These are phyloP conservation scores for Alternaria metachromatica DNA, from an alignment of 2,329 filamentous ascomycete genomes.

Conservation along the genomic window DNA sequence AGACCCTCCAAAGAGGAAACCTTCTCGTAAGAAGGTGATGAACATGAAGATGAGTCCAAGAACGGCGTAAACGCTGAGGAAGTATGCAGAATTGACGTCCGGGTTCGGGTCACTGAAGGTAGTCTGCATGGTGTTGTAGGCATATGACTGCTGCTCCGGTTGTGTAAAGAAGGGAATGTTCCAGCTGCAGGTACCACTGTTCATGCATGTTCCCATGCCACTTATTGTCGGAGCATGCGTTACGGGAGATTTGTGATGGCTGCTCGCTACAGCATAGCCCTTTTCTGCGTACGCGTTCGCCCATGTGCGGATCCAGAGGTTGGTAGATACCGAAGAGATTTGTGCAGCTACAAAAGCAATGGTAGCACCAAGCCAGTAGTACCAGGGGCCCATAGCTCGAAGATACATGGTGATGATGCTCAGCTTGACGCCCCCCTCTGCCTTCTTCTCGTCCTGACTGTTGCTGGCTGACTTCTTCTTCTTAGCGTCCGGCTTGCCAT, in stretches of 20 bases:
- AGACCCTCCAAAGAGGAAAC: constrained; percentile 91
- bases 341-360: constrained; percentile 83
- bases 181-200: constrained; percentile 60
- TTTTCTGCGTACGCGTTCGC: constrained; percentile 79
- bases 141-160: constrained; percentile 35
- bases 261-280: constrained; percentile 44
- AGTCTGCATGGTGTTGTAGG: constrained; percentile 50
- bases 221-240: constrained; percentile 53
- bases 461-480: constrained; percentile 62
- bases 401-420: constrained; percentile 87
- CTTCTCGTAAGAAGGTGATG: constrained; percentile 82
- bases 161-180: constrained; percentile 42
- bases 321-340: constrained; percentile 83
- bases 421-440: constrained; percentile 86
- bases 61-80: constrained; percentile 79
- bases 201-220: constrained; percentile 56
- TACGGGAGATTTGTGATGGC: constrained; percentile 48
- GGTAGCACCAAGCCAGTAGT: constrained; percentile 84
- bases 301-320: constrained; percentile 95
- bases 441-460: constrained; percentile 70
- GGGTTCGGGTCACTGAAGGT: constrained; percentile 47
- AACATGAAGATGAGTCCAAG: constrained; percentile 79
- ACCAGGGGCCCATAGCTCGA: constrained; percentile 90
- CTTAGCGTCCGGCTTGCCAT: constrained; percentile 49
- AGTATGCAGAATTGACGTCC: constrained; percentile 81